Evolutionary conservation across 768 basidiomycete species (phyloP).

Genomic region (Amanita thiersii): DNA sequence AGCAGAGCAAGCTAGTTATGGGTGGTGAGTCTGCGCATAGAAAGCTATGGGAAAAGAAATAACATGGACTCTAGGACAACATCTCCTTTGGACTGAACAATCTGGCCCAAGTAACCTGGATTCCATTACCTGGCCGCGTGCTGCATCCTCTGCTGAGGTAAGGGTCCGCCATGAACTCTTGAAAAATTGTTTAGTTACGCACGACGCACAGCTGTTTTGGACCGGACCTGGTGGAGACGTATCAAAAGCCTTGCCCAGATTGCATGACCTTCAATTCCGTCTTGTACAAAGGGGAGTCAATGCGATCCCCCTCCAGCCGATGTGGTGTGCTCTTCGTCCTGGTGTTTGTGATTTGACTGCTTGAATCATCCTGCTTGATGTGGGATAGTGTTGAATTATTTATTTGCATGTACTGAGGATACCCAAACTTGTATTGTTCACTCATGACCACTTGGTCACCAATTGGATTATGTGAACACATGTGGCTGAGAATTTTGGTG

Average conservation of each 20-base stretch:
- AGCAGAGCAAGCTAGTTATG: conserved; percentile 47
- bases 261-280: conserved; percentile 61
- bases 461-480: too few relatives aligned
- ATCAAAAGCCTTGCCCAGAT: conserved; percentile 47
- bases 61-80: conserved; percentile 34
- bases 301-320: conserved; percentile 57
- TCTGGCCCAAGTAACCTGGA: conserved; percentile 60
- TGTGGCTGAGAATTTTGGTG: too few relatives aligned
- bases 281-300: conserved; percentile 53
- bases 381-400: not conserved
- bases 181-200: not conserved
- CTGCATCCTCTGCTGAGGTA: conserved; percentile 58
- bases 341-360: conserved; percentile 43
- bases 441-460: too few relatives aligned
- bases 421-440: too few relatives aligned
- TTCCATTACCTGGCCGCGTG: conserved; percentile 62
- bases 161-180: not conserved
- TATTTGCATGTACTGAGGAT: too few relatives aligned
- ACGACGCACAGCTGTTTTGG: conserved; percentile 51
- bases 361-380: too few relatives aligned
- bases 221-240: conserved; percentile 43
- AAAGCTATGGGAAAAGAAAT: not conserved
- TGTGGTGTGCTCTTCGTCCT: conserved; percentile 66
- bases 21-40: conserved; percentile 48
- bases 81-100: conserved; percentile 71